phyloP scores from a whole-genome alignment of 495 filamentous ascomycete species.

The Neurospora intermedia region DNA sequence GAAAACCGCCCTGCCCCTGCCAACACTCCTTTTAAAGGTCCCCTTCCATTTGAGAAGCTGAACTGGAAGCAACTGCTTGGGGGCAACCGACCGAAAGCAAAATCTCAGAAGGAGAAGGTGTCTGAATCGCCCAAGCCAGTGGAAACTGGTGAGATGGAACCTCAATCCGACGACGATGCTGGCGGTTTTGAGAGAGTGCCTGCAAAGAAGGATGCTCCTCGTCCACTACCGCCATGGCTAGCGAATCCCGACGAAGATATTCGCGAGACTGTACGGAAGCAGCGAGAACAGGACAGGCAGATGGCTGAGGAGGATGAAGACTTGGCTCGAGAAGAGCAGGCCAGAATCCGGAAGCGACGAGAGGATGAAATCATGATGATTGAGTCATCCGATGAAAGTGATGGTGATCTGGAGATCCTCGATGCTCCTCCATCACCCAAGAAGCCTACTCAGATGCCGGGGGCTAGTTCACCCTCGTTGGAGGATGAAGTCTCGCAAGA shows the following conservation, averaged over 20 bases:
- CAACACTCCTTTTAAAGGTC: constrained; percentile 57
- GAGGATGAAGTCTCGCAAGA: constrained; percentile 1
- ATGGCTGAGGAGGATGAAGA: constrained; percentile 41
- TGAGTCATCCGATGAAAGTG: constrained; percentile 34
- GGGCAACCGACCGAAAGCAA: constrained; percentile 30
- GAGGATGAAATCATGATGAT: constrained; percentile 32
- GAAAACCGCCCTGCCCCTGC: constrained; percentile 23
- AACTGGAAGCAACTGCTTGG: constrained; percentile 51
- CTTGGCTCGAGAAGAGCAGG: constrained; percentile 39
- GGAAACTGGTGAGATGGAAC: constrained; percentile 18
- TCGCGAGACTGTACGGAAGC: constrained; percentile 37
- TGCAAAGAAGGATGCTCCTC: constrained; percentile 31
- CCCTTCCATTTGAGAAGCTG: constrained; percentile 82
- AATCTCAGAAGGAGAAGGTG: constrained; percentile 13
- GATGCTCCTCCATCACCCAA: constrained; percentile 29
- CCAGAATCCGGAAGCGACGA: constrained; percentile 13
- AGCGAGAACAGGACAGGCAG: constrained; percentile 32
- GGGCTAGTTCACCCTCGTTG: constrained; percentile 9
- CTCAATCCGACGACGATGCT: constrained; percentile 40
- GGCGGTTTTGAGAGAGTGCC: constrained; percentile 50
- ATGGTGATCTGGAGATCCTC: constrained; percentile 46
- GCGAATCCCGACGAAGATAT: constrained; percentile 40
- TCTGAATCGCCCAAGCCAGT: constrained; percentile 6
- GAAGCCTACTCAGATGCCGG: constrained; percentile 4
- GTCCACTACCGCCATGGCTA: constrained; percentile 83